Evolutionary conservation across 2,329 filamentous ascomycete species (phyloP).

Genomic region (Trichoderma sp.): DNA sequence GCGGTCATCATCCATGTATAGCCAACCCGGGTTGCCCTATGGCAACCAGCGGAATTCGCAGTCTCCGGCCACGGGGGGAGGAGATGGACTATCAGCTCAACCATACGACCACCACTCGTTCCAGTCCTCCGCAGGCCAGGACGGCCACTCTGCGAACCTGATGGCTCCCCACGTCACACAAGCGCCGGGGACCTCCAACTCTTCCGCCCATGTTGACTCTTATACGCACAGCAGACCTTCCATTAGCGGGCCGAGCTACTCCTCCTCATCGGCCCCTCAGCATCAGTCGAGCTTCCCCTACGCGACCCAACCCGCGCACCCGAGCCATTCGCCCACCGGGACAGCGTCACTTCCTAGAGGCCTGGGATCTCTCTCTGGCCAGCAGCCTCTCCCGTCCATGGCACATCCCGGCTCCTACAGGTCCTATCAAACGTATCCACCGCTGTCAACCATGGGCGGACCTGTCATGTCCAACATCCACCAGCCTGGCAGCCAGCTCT

Average conservation of each 20-base stretch:
- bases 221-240: constrained; percentile 55
- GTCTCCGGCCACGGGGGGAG: constrained; percentile 55
- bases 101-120: constrained; percentile 70
- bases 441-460: constrained; percentile 61
- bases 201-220: constrained; percentile 60
- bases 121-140: constrained; percentile 48
- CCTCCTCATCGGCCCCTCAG: constrained; percentile 50
- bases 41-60: constrained; percentile 40
- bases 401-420: constrained; percentile 55
- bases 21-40: constrained; percentile 51
- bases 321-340: constrained; percentile 52
- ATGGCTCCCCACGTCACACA: constrained; percentile 42
- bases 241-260: constrained; percentile 63
- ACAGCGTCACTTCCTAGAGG: constrained; percentile 43
- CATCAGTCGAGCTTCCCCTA: constrained; percentile 52
- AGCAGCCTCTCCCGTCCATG: constrained; percentile 35
- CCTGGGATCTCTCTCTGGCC: constrained; percentile 39
- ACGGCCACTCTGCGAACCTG: constrained; percentile 35
- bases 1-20: constrained; percentile 45
- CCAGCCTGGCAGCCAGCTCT: constrained; percentile 71
- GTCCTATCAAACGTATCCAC: constrained; percentile 48
- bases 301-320: constrained; percentile 35
- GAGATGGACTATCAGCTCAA: constrained; percentile 65
- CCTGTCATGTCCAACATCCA: constrained; percentile 78
- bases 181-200: constrained; percentile 51